A percentile compares a stretch with the other conserved stretches of the same genome.
Evolutionary conservation across 306 rosid species (phyloP).

Genomic region (Quercus aquifolioides): DNA sequence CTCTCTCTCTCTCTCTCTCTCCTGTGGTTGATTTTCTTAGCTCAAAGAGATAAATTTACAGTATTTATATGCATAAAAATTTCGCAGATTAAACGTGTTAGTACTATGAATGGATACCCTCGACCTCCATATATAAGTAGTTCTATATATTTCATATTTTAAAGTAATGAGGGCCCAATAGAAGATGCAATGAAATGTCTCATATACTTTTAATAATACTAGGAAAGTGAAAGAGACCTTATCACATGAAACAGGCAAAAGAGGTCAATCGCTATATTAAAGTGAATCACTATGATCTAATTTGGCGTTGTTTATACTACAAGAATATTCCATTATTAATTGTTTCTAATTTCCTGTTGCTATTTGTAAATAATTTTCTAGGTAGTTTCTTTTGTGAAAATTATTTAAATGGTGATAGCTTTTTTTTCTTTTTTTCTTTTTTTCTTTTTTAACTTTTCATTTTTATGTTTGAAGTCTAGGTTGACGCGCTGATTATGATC

Average conservation of each 20-base stretch:
- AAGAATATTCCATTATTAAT: neutral
- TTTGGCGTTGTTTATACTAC: neutral
- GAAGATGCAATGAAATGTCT: conserved; percentile 12
- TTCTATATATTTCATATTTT: neutral
- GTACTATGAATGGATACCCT: too few relatives aligned
- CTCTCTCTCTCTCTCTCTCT: neutral
- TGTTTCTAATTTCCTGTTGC: too few relatives aligned
- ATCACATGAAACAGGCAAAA: conserved; percentile 16
- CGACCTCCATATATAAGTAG: neutral
- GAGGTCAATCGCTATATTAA: neutral
- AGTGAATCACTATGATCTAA: conserved; percentile 1
- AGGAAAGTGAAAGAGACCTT: too few relatives aligned
- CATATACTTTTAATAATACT: neutral
- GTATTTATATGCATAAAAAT: neutral
- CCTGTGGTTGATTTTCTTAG: neutral
- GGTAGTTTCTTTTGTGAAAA: neutral
- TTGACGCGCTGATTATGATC: too few relatives aligned
- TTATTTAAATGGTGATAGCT: neutral
- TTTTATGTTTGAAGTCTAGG: neutral
- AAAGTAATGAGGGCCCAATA: neutral
- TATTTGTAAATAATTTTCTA: too few relatives aligned
- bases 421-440: neutral
- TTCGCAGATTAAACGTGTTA: neutral
- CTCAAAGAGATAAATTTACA: neutral
- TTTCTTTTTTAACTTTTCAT: too few relatives aligned